Conservation (phyloP, 2,329 filamentous ascomycete genomes). For the Xylaria sp. region DNA sequence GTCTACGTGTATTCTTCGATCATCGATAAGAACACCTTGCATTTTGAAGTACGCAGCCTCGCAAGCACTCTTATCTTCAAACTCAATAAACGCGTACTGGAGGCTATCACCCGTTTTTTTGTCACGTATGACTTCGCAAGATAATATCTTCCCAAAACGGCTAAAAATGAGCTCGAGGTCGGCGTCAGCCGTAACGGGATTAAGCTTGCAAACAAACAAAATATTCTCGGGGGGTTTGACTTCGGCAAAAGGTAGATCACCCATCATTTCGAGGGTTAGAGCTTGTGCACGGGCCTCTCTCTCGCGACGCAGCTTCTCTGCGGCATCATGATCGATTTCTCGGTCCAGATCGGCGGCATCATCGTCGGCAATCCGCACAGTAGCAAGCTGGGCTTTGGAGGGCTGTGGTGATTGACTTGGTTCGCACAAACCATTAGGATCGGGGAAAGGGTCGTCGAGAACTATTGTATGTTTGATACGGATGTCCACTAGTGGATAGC, state of each 20-base stretch:
- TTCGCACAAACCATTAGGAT: constrained; percentile 80
- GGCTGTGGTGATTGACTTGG: constrained; percentile 84
- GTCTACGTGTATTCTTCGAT: constrained; percentile 97
- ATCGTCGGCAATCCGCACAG: constrained; percentile 90
- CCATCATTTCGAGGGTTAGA: constrained; percentile 96
- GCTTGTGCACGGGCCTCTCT: constrained; percentile 94
- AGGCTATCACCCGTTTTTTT: constrained; percentile 93
- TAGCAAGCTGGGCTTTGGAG: constrained; percentile 85
- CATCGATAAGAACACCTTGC: constrained; percentile 96
- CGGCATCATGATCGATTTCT: constrained; percentile 77
- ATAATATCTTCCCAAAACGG: constrained; percentile 93
- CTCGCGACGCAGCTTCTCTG: constrained; percentile 83
- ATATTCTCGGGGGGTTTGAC: constrained; percentile 98
- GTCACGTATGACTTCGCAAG: constrained; percentile 95
- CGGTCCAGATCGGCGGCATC: constrained; percentile 76
- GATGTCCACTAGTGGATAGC: constrained; percentile 91
- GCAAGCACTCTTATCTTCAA: constrained; percentile 90
- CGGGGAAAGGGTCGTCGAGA: constrained; percentile 90
- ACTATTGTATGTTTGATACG: constrained; percentile 92
- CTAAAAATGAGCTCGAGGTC: constrained; percentile 97
- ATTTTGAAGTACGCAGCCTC: constrained; percentile 99
- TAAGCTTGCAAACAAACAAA: constrained; percentile 97
- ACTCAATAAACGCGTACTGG: constrained; percentile 98
- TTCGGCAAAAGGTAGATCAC: constrained; percentile 95
- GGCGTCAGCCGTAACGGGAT: constrained; percentile 94